A percentile compares a stretch with the other conserved stretches of the same genome.
Conservation (phyloP, 1,284 basidiomycete genomes). For the Prillingera fragicola region DNA sequence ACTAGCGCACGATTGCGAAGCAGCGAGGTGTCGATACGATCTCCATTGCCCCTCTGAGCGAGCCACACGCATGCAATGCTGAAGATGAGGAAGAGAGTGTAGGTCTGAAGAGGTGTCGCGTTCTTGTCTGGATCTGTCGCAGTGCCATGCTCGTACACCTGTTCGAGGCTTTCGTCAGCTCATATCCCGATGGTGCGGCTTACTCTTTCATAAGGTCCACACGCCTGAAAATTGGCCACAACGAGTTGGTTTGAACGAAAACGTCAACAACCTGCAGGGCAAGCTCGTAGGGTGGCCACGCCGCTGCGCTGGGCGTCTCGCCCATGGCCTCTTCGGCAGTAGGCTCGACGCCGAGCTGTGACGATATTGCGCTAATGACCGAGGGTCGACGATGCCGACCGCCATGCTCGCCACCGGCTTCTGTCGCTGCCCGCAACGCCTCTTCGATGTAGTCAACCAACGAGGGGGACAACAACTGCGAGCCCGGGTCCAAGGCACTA, state of each 20-base stretch:
- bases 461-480: too few species aligned
- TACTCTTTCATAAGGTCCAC: conserved; percentile 4
- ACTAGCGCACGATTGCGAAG: conserved; percentile 4
- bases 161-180: conserved; percentile 3
- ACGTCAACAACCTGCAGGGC: conserved; percentile 2
- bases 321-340: background rate
- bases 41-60: background rate
- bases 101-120: conserved; percentile 9
- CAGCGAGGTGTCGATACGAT: conserved; percentile 8
- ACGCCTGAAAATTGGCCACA: conserved; percentile 1
- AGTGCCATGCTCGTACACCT: conserved; percentile 5
- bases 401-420: too few species aligned
- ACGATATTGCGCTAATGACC: conserved; percentile 2
- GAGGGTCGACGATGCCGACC: background rate
- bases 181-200: background rate
- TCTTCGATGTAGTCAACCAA: too few species aligned
- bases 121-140: conserved; percentile 1
- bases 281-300: conserved; percentile 8
- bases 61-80: conserved; percentile 2
- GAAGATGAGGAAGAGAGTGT: conserved; percentile 6
- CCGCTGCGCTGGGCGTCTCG: background rate
- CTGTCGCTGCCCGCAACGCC: too few species aligned
- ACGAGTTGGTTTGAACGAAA: conserved; percentile 7
- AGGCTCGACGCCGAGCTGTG: conserved; percentile 2
- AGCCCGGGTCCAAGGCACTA: too few species aligned